Evolutionary conservation across 495 filamentous ascomycete species (phyloP).

Genomic region (Penicillium dipodomyicola): DNA sequence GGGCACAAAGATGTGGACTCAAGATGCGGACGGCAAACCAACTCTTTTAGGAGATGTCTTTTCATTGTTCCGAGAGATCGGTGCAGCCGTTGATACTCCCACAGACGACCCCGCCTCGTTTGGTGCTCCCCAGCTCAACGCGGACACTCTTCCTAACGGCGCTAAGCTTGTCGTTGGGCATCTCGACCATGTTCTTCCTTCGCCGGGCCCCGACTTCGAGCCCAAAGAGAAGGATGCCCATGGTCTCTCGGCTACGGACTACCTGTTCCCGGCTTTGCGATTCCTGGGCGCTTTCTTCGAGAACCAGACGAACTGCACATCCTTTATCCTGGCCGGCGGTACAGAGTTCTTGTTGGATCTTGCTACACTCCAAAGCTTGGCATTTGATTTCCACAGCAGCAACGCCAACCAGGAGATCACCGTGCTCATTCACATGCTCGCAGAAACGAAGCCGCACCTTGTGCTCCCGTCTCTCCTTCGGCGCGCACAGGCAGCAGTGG

Average conservation of each 20-base stretch:
- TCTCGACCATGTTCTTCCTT: constrained; percentile 30
- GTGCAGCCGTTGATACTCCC: constrained; percentile 28
- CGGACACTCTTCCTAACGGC: constrained; percentile 38
- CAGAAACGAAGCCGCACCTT: constrained; percentile 79
- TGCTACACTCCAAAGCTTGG: constrained; percentile 71
- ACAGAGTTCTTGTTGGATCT: constrained; percentile 84
- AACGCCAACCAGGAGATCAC: constrained; percentile 62
- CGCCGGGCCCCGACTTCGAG: constrained; percentile 31
- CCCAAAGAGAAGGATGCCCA: constrained; percentile 49
- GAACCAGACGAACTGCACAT: constrained; percentile 69
- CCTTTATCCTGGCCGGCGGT: constrained; percentile 75
- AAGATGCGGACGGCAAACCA: constrained; percentile 41
- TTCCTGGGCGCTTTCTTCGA: constrained; percentile 78
- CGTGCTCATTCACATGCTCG: constrained; percentile 71
- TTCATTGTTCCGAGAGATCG: constrained; percentile 39
- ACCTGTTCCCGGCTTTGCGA: constrained; percentile 67
- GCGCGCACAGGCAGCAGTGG: constrained; percentile 65
- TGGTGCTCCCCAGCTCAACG: constrained; percentile 35
- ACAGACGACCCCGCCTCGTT: constrained; percentile 30
- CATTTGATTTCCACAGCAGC: constrained; percentile 69
- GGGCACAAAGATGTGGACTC: constrained; percentile 76
- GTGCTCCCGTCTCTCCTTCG: constrained; percentile 76
- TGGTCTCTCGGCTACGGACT: constrained; percentile 58
- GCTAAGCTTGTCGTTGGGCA: constrained; percentile 37
- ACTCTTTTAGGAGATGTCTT: constrained; percentile 31